Evolutionary conservation across 2,329 filamentous ascomycete species (phyloP), one percentile per base, ranked within the genome.

Genomic region (Monascus ruber): DNA sequence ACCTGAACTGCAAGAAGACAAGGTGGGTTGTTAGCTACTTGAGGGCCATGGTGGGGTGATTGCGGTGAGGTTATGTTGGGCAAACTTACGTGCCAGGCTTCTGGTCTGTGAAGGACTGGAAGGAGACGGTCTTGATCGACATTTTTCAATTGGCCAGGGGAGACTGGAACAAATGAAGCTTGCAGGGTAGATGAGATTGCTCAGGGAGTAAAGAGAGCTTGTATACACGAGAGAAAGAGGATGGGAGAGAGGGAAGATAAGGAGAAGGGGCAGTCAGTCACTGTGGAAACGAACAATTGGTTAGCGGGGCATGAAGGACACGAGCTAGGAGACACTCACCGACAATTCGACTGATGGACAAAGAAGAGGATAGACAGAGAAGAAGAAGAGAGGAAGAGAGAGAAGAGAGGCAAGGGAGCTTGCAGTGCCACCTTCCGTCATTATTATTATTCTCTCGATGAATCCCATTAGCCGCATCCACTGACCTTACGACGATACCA

Each of bases 21-120:
- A 5, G 6, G 7, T 25, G 6, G 33, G 17, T 4, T 24, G 24
- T 24, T 8, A 36, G 37, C 36, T 17, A 17, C 17, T 17, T 17
- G 17, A 17, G 17, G 17, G 17, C 17, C 1, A 10, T 9, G 6
- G 7, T 25, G 6, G 33, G 17, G 7, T 24, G 5, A 34, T 8
- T 35, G 37, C 36, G 36, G 31, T 28, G 33, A 28, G 40, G 17
- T 17, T 17, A 17, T 17, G 17, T 17, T 17, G 17, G 17, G 17
- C 17, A 29, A 27, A 87, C 89, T 68, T 79, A 95, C 89, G 89
- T 96, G 77, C 89, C 89, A 49, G 89, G 87, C 76, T 98, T 98
- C 77, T 98, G 91, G 76, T 96, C 91, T 48, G 82, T 75, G 68
- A 91, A 95, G 44, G 88, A 78, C 64, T 79, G 79, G 65, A 94